Conservation (phyloP, 1,139 yeast species). For the Scheffersomyces illinoinensis region DNA sequence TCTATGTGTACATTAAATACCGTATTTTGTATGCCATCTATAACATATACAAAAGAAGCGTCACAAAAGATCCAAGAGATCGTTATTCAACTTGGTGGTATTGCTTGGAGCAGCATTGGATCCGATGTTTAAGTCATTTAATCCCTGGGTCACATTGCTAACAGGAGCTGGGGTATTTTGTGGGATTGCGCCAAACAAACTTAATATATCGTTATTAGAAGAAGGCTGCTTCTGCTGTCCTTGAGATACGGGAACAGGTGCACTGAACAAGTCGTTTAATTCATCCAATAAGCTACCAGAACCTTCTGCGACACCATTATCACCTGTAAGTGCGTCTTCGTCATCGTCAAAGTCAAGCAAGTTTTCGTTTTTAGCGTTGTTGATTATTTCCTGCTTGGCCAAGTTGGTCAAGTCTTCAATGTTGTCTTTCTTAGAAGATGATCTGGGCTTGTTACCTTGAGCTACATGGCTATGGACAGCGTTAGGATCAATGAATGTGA, state of each 20-base stretch:
- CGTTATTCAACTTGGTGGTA: constrained; percentile 32
- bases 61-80: constrained; percentile 60
- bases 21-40: not conserved
- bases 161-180: constrained; percentile 5
- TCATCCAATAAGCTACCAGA: constrained; percentile 53
- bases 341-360: constrained; percentile 80
- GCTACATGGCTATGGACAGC: constrained; percentile 29
- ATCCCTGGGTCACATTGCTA: constrained; percentile 13
- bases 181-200: constrained; percentile 34
- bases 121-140: constrained; percentile 21
- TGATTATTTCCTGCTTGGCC: constrained; percentile 77
- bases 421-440: constrained; percentile 32
- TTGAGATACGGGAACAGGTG: constrained; percentile 23
- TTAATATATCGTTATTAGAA: constrained; percentile 45
- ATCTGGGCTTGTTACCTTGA: constrained; percentile 19
- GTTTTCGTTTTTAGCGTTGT: constrained; percentile 71
- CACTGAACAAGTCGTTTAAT: constrained; percentile 63
- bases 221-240: constrained; percentile 6
- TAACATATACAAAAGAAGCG: constrained; percentile 2
- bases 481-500: constrained; percentile 55
- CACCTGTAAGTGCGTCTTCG: constrained; percentile 30
- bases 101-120: constrained; percentile 10
- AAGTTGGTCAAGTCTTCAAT: constrained; percentile 76
- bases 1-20: not conserved
- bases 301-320: constrained; percentile 16